Evolutionary conservation across 1,284 basidiomycete genomes (phyloP), one percentile per base, ranked within the genome.

Genomic region (Sutorius eximius): DNA sequence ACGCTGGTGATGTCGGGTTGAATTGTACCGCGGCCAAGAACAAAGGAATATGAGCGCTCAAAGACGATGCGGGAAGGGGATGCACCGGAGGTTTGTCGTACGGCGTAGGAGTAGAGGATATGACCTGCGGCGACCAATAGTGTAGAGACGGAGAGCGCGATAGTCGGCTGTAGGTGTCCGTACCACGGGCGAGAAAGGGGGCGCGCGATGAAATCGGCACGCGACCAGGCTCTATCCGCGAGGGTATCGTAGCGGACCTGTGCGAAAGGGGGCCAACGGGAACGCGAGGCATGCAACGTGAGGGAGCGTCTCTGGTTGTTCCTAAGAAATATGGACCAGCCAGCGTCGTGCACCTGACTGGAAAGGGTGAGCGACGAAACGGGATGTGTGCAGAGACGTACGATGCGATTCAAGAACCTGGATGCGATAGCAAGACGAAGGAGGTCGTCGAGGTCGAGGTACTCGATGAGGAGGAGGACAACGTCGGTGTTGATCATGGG

Each of bases 131-230:
- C 86, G 33, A 90, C 79, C 42, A 89, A 63, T 0, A 91, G 71
- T 12, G 82, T 74, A 20, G 81, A 81, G 11, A 71, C 55, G 50
- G 77, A 86, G 56, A 84, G 77, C 15, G 84, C 81, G n/a, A 91
- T 66, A 9, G 77, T 61, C 8, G 89, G 83, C 52, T 82, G 83
- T 7, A 80, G 70, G 63, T 80, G 86, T 37, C 74, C 76, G 11
- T 63, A 42, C 89, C 89, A 90, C 16, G 81, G 77, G 34, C 73
- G 74, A n/a, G 83, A 81, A 15, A 91, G 75, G 2, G 88, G 88
- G 4, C 86, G 80, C 3, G 87, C 86, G 36, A 87, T 71, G 58
- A 89, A 87, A 48, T 71, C 63, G 44, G 69, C 65, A 15, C 62
- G 64, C 3, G 72, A 59, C 89, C 89, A 91, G 16, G 81, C 75